Evolutionary conservation across 1,284 basidiomycete genomes (phyloP), one percentile per base, ranked within the genome.

Genomic region (Phlebopus sp.): DNA sequence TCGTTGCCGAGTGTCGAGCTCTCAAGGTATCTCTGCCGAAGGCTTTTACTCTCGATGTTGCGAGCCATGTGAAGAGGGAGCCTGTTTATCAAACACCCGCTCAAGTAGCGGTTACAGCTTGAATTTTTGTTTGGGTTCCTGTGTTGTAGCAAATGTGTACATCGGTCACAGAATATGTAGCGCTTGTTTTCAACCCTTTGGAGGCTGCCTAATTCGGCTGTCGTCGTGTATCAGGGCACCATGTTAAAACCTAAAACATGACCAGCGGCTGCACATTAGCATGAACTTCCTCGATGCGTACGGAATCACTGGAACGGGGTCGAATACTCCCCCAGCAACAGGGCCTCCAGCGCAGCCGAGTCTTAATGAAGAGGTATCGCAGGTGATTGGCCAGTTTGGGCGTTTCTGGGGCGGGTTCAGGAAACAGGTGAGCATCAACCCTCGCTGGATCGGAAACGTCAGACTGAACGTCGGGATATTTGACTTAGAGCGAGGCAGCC

Each of bases 381-480:
- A 95, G 63, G 91, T 93, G 18, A 81, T 94, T 43, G 88, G 87
- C 17, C 84, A 88, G 58, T 71, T 94, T n/a, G 86, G 84, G 32
- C 76, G 81, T 47, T 86, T 92, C 64, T 96, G 92, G 92, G 91
- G 92, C 40, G 87, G 89, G 14, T 87, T 94, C 61, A 81, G 83
- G 71, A 89, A 87, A 66, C 90, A 92, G 82, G 92, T 86, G 57
- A 58, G 83, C 59, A 47, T 34, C 36, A 37, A 17, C 39, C 35
- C 23, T 31, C 30, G 17, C 44, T 37, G 18, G 39, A 21, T 32
- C 37, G 37, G 39, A 25, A 42, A 42, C 27, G 27, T 29, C 9
- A 8, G 27, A 29, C 43, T 52, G 30, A 53, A 41, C 25, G 34
- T 46, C 44, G 23, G 39, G 32, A 42, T 18, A 42, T 50, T 9